Base-by-base conservation (phyloP, 176 grass and related monocot genomes). In the Stipa capillata region DNA sequence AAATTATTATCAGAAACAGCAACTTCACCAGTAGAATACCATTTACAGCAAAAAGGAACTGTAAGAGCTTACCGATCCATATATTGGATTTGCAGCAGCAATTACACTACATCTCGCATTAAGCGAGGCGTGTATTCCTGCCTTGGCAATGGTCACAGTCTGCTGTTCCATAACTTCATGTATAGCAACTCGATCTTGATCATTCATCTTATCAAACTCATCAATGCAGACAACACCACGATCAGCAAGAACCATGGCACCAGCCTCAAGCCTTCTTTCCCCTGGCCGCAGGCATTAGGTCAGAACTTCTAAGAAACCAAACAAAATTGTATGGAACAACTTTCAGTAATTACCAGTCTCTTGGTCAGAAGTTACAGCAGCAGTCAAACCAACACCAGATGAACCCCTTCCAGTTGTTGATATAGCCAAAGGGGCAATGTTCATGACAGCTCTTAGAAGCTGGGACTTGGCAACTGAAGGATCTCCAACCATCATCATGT, bases 401-500 rank as follows among this genome's bases (percentile, higher is more conserved):
- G 96, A 99, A 78, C 96, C 96, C 58, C 96, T 91, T 32, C 96
- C 96, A 52, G 92, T 95, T 35, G 96, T 99, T 74, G 90, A 99
- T 32, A 99, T 99, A 65, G 96, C 96, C 25, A 99, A 79, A 34
- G 96, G 96, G 32, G 90, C 83, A 80, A 99, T 99, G 61, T 95
- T 99, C 90, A 99, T 99, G 20, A 99, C 84, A 74, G 84, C 96
- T 87, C 96, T 88, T 80, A 99, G 79, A 31, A 99, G 92, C 81
- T 95, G 96, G 39, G 96, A 99, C 76, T 99, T 99, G 36, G 96
- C 96, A 81, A 99, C 96, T 32, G 92, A 99, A 83, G 96, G 92
- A 87, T 99, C 92, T 70, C 96, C 96, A 31, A 95, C 96, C 92
- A 99, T 99, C 96, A 99, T 99, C 96, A 99, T 99, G 74, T 99